Percentiles rank a stretch among this genome's conserved stretches.
Conservation (phyloP, 176 grass and related monocot genomes). For the Carex pumila region DNA sequence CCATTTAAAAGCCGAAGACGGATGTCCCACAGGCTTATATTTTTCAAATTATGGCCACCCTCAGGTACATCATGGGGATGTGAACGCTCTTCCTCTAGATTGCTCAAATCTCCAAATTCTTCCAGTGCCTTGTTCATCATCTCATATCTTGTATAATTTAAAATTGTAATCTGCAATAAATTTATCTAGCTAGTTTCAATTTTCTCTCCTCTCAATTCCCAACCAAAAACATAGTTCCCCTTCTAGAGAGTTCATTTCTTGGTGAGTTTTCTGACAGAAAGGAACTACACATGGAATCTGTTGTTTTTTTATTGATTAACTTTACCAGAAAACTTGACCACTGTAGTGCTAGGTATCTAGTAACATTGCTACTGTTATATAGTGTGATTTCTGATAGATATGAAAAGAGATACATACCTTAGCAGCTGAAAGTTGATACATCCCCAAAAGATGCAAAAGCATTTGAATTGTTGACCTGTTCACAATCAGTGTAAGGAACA, state of each 20-base stretch:
- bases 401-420: constrained; percentile 44
- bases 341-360: background rate
- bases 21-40: constrained; percentile 58
- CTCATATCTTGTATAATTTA: constrained; percentile 81
- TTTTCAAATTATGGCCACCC: constrained; percentile 40
- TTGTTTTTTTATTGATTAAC: background rate
- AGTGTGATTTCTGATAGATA: background rate
- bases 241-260: background rate
- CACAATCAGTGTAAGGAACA: constrained; percentile 77
- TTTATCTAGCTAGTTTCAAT: background rate
- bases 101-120: constrained; percentile 69
- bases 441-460: constrained; percentile 51
- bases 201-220: background rate
- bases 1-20: constrained; percentile 85
- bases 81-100: constrained; percentile 55
- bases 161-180: constrained; percentile 57
- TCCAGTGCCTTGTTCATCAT: constrained; percentile 87
- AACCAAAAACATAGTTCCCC: background rate
- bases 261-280: background rate
- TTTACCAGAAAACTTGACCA: background rate
- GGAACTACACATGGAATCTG: background rate
- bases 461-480: constrained; percentile 93
- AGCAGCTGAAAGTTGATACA: constrained; percentile 55
- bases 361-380: background rate
- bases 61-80: constrained; percentile 67